Evolutionary conservation across 2,329 filamentous ascomycete genomes (phyloP).

Genomic region (Didymella pomorum): DNA sequence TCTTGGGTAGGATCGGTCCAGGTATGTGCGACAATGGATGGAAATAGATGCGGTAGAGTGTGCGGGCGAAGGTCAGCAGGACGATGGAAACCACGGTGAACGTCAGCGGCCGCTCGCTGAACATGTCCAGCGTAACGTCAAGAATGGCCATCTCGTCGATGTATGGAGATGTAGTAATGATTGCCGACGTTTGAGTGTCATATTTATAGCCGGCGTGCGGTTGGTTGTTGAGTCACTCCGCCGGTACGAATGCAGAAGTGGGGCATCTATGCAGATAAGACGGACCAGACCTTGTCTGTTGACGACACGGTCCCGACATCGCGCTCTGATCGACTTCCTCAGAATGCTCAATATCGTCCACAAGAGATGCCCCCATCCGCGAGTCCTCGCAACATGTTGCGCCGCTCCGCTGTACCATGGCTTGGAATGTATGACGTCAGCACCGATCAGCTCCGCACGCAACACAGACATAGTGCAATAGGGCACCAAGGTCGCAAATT

Average conservation of each 20-base stretch:
- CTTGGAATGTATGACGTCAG: not conserved
- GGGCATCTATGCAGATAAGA: conserved; percentile 9
- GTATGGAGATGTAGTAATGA: not conserved
- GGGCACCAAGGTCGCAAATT: too few species aligned
- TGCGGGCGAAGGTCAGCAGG: conserved; percentile 22
- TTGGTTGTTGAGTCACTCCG: conserved; percentile 11
- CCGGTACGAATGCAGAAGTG: not conserved
- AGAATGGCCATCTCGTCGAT: not conserved
- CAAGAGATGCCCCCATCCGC: not conserved
- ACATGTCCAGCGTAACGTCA: not conserved
- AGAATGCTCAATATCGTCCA: not conserved
- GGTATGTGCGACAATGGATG: conserved; percentile 37
- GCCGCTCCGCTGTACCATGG: not conserved
- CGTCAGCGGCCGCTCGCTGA: not conserved
- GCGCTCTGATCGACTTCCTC: not conserved
- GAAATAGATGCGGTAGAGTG: conserved; percentile 34
- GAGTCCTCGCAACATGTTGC: not conserved
- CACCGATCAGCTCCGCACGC: not conserved
- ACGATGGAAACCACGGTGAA: conserved; percentile 1
- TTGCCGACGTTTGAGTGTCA: not conserved
- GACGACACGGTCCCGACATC: too few species aligned
- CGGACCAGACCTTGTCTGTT: too few species aligned
- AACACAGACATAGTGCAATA: not conserved
- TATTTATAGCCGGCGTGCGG: not conserved
- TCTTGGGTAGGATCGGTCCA: conserved; percentile 33